Conservation (phyloP, 2,329 filamentous ascomycete species). For the Alternaria sp. region DNA sequence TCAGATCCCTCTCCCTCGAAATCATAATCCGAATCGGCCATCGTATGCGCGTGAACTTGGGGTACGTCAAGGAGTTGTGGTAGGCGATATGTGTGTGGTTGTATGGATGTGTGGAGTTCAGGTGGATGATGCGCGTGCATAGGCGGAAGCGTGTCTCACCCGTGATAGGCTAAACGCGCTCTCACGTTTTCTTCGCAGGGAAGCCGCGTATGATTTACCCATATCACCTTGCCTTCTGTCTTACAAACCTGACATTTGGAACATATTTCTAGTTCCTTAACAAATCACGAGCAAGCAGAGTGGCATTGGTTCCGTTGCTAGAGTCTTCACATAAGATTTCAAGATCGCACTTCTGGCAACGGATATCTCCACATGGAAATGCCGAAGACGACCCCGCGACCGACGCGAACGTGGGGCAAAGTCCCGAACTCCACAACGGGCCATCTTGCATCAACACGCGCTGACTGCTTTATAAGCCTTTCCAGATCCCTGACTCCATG, state of each 20-base stretch:
- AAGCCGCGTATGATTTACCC: neutral
- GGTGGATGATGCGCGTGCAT: neutral
- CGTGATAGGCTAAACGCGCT: slow-evolving; percentile 28
- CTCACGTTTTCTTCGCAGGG: slow-evolving; percentile 26
- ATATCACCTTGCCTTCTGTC: neutral
- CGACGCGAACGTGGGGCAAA: slow-evolving; percentile 9
- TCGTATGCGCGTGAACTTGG: slow-evolving; percentile 39
- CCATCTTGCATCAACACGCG: neutral
- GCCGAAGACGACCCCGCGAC: slow-evolving; percentile 18
- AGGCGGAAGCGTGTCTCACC: slow-evolving; percentile 16
- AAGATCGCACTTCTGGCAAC: neutral
- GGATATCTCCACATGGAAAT: slow-evolving; percentile 4
- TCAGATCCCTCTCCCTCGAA: slow-evolving; percentile 70
- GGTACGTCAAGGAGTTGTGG: neutral
- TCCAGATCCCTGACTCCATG: slow-evolving; percentile 1
- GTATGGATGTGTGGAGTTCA: neutral
- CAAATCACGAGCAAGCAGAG: neutral
- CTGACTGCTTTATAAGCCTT: neutral
- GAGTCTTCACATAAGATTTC: neutral
- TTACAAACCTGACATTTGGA: neutral
- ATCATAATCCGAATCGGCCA: slow-evolving; percentile 78
- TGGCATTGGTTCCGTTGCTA: neutral
- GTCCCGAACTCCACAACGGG: neutral
- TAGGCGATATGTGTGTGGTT: neutral
- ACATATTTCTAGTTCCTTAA: neutral